Conservation (phyloP, 441 rosid genomes). For the Erodium texanum region DNA sequence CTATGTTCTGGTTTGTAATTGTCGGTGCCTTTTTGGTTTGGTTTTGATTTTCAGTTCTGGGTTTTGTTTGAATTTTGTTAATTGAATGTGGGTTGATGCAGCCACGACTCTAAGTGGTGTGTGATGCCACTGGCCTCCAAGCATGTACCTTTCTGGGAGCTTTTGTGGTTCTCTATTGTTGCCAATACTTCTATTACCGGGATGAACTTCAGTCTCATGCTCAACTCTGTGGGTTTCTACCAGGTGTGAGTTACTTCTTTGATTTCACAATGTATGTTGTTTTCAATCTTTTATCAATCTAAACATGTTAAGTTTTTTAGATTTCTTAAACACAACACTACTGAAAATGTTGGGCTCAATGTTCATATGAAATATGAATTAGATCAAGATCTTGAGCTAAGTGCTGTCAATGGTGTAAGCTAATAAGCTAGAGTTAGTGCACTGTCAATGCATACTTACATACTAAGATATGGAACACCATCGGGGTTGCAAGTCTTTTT, state of each 20-base stretch:
- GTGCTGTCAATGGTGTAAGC: too few relatives aligned
- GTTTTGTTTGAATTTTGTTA: not conserved
- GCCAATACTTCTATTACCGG: constrained; percentile 79
- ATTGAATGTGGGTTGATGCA: constrained; percentile 18
- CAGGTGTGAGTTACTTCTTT: constrained; percentile 53
- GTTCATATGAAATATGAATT: too few relatives aligned
- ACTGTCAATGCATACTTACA: too few relatives aligned
- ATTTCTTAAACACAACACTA: too few relatives aligned
- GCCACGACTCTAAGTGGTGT: constrained; percentile 79
- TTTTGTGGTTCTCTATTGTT: constrained; percentile 78
- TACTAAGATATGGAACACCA: too few relatives aligned
- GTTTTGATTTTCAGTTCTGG: not conserved
- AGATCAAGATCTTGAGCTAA: too few relatives aligned
- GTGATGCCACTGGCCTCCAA: constrained; percentile 84
- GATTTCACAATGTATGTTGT: too few relatives aligned
- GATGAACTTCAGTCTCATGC: constrained; percentile 95
- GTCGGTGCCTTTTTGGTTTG: not conserved
- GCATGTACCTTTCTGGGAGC: constrained; percentile 92
- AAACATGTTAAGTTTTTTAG: too few relatives aligned
- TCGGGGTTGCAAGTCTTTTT: too few relatives aligned
- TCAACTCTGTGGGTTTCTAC: constrained; percentile 90
- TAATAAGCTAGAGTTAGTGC: too few relatives aligned
- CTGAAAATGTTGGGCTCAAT: too few relatives aligned
- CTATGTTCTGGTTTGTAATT: not conserved
- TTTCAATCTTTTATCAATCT: too few relatives aligned